A percentile compares a stretch with the other conserved stretches of the same genome.
These are phyloP conservation scores for Spiraea crenata DNA, from an alignment of 331 rosid species.

Conservation along the genomic window DNA sequence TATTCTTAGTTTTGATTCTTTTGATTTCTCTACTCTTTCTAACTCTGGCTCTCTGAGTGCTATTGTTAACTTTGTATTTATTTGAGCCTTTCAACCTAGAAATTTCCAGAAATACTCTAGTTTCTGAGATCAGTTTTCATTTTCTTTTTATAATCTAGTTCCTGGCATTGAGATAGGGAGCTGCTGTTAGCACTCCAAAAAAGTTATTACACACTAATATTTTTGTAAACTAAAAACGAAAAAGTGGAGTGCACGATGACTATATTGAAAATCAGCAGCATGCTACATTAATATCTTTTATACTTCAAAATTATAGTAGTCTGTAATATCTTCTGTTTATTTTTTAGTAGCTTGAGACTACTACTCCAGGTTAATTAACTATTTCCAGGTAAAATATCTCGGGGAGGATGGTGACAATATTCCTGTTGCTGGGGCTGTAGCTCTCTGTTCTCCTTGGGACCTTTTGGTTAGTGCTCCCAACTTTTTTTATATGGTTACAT, in stretches of 20 bases:
- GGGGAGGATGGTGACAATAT: slow-evolving; percentile 85
- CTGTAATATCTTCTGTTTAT: neutral
- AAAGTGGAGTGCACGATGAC: no score
- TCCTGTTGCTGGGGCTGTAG: slow-evolving; percentile 89
- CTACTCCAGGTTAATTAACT: slow-evolving; percentile 15
- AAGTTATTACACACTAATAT: no score
- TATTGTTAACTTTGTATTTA: neutral
- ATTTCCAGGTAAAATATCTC: slow-evolving; percentile 77
- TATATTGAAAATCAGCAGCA: neutral
- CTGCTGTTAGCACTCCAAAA: no score
- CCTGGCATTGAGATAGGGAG: no score
- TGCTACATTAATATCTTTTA: neutral
- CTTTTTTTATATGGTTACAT: neutral
- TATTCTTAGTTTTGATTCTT: neutral
- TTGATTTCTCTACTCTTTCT: neutral
- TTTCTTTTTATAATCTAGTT: neutral
- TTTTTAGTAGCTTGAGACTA: neutral
- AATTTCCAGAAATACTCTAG: neutral
- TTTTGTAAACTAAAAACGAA: no score
- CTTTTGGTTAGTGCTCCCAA: slow-evolving; percentile 71
- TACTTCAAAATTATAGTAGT: neutral
- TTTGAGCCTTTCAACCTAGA: neutral
- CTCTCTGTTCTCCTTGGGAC: slow-evolving; percentile 93
- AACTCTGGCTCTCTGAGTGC: neutral
- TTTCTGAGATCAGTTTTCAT: neutral